phyloP scores from a whole-genome alignment of 1,284 basidiomycete genomes.

The Exsudoporus floridanus region DNA sequence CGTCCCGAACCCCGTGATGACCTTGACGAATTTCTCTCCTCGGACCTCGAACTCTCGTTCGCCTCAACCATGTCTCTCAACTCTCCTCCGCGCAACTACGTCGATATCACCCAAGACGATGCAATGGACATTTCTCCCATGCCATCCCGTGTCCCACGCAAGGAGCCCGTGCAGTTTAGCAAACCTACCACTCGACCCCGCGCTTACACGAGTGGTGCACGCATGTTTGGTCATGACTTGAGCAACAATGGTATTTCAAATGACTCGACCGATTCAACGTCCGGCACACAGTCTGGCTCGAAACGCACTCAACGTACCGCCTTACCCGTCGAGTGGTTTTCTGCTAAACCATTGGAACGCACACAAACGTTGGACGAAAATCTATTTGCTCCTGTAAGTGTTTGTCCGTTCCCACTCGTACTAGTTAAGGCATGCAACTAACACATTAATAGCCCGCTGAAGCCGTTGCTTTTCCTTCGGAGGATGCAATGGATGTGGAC shows the following conservation, averaged over 20 bases:
- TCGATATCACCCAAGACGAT: slow-evolving; percentile 48
- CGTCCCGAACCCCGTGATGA: slow-evolving; percentile 46
- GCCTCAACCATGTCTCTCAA: slow-evolving; percentile 76
- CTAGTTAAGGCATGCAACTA: background rate
- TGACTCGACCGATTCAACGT: slow-evolving; percentile 32
- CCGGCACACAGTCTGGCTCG: slow-evolving; percentile 41
- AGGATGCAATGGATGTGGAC: slow-evolving; percentile 79
- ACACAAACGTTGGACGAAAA: slow-evolving; percentile 30
- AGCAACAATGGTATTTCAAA: slow-evolving; percentile 46
- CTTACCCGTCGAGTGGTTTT: slow-evolving; percentile 64
- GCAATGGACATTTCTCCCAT: slow-evolving; percentile 81
- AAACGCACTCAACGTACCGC: slow-evolving; percentile 60
- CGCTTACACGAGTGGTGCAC: slow-evolving; percentile 57
- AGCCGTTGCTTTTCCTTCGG: slow-evolving; percentile 41
- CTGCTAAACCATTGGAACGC: slow-evolving; percentile 21
- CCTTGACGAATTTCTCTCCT: slow-evolving; percentile 64
- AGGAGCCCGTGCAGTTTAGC: slow-evolving; percentile 29
- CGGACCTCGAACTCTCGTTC: slow-evolving; percentile 75
- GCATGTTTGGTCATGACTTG: slow-evolving; percentile 70
- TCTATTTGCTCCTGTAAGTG: slow-evolving; percentile 35
- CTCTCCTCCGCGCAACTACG: slow-evolving; percentile 55
- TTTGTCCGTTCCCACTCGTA: slow-evolving; percentile 8
- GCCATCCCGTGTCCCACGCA: slow-evolving; percentile 39
- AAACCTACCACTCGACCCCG: slow-evolving; percentile 48
- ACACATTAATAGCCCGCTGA: slow-evolving; percentile 36